Base-by-base conservation (phyloP, 148 eudicot genomes). In the Persicaria tinctoria region DNA sequence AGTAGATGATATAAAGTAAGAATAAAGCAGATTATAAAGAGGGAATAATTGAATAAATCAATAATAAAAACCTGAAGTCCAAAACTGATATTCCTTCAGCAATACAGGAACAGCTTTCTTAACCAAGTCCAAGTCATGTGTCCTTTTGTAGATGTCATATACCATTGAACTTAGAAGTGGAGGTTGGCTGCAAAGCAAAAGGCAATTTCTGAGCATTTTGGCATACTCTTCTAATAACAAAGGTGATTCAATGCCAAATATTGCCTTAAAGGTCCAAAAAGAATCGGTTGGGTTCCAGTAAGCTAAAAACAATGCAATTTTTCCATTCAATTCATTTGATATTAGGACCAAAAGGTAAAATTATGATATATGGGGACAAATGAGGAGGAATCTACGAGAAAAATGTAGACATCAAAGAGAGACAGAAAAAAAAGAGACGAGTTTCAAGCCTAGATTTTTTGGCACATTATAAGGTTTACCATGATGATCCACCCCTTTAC, bases 101-200 rank as follows among this genome's bases (percentile, higher is more conserved):
- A 95, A 82, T 66, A 91, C 89, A 16, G 97, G 99, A 70, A 92
- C 87, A 51, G 90, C 78, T 73, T 66, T 84, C 79, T 77, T 76
- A n/a, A 87, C 81, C 27, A 95, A 82, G 78, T 79, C 84, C 60
- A 76, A 11, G 72, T 95, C 99, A 2, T 81, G 75, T 17, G 91
- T 95, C 69, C 86, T 83, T 57, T 79, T 77, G 81, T 82, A 95
- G 72, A 95, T 85, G 51, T 83, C 94, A 53, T 82, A 73, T 18
- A 95, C 84, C 97, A 95, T 95, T 11, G 94, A 84, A 63, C 97
- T 92, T 79, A 95, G 81, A 3, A 95, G 83, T 56, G 99, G 99
- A 76, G 97, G 97, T 75, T 95, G 90, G 81, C 99, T 95, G 89
- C 74, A 77, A 73, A 81, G 48, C 50, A 73, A 72, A 69, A 68